These are phyloP conservation scores for Neoboletus magnificus DNA, from an alignment of 768 basidiomycete species.

Conservation along the genomic window DNA sequence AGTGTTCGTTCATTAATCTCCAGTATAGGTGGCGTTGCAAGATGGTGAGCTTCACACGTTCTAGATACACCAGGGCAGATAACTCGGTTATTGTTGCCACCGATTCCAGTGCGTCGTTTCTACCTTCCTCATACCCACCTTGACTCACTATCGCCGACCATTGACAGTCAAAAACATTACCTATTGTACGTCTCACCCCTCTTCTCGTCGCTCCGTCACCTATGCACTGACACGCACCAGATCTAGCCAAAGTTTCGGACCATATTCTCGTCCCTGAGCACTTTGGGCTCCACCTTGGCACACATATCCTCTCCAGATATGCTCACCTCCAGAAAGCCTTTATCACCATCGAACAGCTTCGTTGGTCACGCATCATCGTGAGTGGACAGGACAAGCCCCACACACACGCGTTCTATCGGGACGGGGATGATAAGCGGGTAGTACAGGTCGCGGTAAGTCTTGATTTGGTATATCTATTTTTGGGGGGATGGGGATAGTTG, in stretches of 20 bases:
- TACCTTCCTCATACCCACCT: background rate
- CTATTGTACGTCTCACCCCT: slow-evolving; percentile 43
- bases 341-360: slow-evolving; percentile 71
- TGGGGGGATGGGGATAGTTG: background rate
- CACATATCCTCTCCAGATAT: slow-evolving; percentile 80
- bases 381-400: slow-evolving; percentile 49
- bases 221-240: slow-evolving; percentile 31
- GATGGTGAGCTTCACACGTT: background rate
- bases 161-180: slow-evolving; percentile 63
- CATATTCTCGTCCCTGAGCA: slow-evolving; percentile 79
- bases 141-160: background rate
- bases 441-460: slow-evolving; percentile 54
- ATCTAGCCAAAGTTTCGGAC: slow-evolving; percentile 86
- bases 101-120: slow-evolving; percentile 67
- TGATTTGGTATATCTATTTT: background rate
- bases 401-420: slow-evolving; percentile 77
- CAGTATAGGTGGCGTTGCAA: background rate
- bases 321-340: slow-evolving; percentile 68
- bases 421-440: slow-evolving; percentile 86
- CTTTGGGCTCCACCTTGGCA: slow-evolving; percentile 85
- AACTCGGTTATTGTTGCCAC: slow-evolving; percentile 89
- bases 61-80: slow-evolving; percentile 83
- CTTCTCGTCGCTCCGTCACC: background rate
- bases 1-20: background rate
- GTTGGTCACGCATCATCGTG: slow-evolving; percentile 78